phyloP scores from a whole-genome alignment of 208 protist genomes.

The Trypanosoma rangeli region DNA sequence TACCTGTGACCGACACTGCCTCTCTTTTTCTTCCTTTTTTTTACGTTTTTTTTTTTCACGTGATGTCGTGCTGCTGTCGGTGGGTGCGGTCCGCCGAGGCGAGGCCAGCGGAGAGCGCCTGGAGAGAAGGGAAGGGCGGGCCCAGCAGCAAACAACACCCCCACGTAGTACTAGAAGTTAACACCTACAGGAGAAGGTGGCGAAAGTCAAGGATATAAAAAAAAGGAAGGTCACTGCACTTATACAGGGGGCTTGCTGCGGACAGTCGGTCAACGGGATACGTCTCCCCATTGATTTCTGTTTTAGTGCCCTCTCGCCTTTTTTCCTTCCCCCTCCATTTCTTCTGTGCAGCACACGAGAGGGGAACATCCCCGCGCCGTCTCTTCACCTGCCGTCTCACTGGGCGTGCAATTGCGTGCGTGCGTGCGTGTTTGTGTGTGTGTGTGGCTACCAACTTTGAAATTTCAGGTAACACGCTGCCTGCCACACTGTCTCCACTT shows the following conservation, averaged over 20 bases:
- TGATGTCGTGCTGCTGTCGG: constrained; percentile 14
- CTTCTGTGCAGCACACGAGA: neutral
- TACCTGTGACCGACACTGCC: constrained; percentile 5
- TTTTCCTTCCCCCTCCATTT: neutral
- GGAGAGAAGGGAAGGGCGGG: neutral
- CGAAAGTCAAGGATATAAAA: neutral
- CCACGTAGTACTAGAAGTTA: neutral
- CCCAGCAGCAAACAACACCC: neutral
- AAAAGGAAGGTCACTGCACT: neutral
- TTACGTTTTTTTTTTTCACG: constrained; percentile 11
- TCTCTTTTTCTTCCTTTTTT: neutral
- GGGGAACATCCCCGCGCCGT: no score
- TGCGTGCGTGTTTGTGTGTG: neutral
- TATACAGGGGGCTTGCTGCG: neutral
- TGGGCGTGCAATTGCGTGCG: neutral
- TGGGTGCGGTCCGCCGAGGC: neutral
- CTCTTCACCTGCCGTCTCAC: neutral
- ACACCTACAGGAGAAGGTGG: neutral
- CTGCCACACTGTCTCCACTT: neutral
- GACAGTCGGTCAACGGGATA: neutral
- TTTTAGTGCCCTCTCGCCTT: neutral
- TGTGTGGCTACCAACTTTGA: neutral
- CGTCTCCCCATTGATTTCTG: neutral
- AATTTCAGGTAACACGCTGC: neutral
- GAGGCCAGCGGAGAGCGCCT: neutral